Conservation (phyloP, 169 alveolate genomes). For the Miamiensis avidus region DNA sequence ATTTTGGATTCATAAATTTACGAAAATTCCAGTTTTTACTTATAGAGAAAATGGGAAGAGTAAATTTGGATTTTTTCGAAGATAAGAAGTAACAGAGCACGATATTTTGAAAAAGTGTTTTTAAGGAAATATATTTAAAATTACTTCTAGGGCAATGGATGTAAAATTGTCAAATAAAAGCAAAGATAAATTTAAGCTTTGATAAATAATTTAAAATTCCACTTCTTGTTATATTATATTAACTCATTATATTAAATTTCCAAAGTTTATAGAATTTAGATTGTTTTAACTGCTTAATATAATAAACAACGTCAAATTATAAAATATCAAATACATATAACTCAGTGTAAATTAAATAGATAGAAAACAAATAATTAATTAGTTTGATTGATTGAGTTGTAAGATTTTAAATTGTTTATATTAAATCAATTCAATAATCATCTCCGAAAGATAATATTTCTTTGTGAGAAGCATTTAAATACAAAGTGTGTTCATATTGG, state of each 20-base stretch:
- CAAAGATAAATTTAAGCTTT: not conserved
- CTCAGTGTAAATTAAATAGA: no score
- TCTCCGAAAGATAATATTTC: slow-evolving; percentile 98
- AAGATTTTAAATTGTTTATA: no score
- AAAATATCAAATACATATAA: not conserved
- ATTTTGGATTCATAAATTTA: not conserved
- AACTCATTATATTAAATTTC: no score
- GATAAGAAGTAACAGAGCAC: not conserved
- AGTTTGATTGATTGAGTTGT: not conserved
- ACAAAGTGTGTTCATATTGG: slow-evolving; percentile 99
- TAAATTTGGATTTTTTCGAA: not conserved
- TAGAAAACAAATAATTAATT: not conserved
- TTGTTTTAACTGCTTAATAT: no score
- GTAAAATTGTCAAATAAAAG: not conserved
- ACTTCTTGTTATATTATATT: no score
- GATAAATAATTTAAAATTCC: no score
- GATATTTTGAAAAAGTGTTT: not conserved
- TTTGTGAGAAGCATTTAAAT: slow-evolving; percentile 97
- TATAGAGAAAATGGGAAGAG: not conserved
- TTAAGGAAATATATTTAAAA: not conserved
- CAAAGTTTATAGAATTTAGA: no score
- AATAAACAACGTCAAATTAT: no score
- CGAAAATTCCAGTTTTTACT: not conserved
- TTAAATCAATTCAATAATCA: slow-evolving; percentile 82
- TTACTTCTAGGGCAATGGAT: not conserved